Evolutionary conservation across 2,329 filamentous ascomycete genomes (phyloP).

Genomic region (Tolypocladium pustulatum): DNA sequence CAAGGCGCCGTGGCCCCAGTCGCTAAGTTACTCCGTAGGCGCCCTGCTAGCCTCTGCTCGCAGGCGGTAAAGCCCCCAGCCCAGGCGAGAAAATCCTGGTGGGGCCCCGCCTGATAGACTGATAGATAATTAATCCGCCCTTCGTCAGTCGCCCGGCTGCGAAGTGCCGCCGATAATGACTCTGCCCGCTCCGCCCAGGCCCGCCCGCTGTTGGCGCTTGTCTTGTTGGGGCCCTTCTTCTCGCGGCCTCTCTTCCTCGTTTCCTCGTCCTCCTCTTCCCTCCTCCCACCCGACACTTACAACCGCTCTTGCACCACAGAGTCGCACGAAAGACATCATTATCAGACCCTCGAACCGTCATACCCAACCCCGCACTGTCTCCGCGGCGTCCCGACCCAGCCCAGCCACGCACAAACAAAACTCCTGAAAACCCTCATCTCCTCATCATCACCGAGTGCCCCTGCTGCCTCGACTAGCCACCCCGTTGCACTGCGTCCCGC

Average conservation of each 20-base stretch:
- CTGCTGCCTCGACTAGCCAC: constrained; percentile 4
- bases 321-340: neutral
- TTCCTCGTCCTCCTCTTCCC: neutral
- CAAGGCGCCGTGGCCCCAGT: neutral
- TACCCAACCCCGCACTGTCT: neutral
- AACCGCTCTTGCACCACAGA: constrained; percentile 2
- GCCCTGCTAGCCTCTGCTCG: no score
- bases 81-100: neutral
- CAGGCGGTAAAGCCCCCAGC: neutral
- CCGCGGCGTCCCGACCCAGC: neutral
- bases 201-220: neutral
- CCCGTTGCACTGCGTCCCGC: constrained; percentile 19
- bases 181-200: neutral
- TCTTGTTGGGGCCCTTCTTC: neutral
- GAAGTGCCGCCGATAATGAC: neutral
- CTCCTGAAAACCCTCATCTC: neutral
- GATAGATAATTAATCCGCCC: neutral
- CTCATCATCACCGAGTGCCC: constrained; percentile 4
- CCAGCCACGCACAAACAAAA: neutral
- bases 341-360: neutral
- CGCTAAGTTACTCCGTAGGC: no score
- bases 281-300: neutral
- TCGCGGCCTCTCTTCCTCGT: neutral
- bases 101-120: no score
- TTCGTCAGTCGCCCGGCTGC: neutral